These are phyloP conservation scores for Aspergillus pseudoglaucus DNA, from an alignment of 2,329 filamentous ascomycete genomes.

Conservation along the genomic window DNA sequence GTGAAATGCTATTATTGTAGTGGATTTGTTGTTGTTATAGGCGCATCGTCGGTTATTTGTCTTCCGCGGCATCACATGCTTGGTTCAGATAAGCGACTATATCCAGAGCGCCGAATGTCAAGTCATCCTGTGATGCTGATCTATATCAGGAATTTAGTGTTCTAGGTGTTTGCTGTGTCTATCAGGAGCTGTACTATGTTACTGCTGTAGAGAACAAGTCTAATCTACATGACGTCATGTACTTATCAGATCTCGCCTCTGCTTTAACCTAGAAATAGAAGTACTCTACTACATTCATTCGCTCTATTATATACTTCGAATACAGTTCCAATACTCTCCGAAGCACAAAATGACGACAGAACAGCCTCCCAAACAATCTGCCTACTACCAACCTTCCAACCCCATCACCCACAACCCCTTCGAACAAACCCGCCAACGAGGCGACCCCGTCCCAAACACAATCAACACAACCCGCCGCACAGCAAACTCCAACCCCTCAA, in stretches of 20 bases:
- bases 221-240: neutral
- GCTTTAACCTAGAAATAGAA: neutral
- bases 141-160: no score
- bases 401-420: constrained; percentile 25
- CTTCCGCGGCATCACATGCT: constrained; percentile 14
- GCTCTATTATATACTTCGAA: neutral
- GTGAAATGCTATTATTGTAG: neutral
- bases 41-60: neutral
- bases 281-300: neutral
- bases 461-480: constrained; percentile 17
- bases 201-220: constrained; percentile 5
- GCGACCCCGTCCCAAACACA: constrained; percentile 14
- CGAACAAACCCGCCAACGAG: constrained; percentile 20
- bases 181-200: neutral
- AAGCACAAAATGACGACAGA: constrained; percentile 15
- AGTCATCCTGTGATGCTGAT: no score
- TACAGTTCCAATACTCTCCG: neutral
- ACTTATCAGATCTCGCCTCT: neutral
- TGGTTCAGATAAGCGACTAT: no score
- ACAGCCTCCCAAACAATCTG: constrained; percentile 29
- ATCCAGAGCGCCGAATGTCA: no score
- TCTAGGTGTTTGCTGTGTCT: neutral
- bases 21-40: neutral
- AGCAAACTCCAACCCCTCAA: constrained; percentile 23
- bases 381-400: constrained; percentile 27